Evolutionary conservation across 306 rosid species (phyloP), one percentile per base, ranked within the genome.

Genomic region (Alnus rubra): DNA sequence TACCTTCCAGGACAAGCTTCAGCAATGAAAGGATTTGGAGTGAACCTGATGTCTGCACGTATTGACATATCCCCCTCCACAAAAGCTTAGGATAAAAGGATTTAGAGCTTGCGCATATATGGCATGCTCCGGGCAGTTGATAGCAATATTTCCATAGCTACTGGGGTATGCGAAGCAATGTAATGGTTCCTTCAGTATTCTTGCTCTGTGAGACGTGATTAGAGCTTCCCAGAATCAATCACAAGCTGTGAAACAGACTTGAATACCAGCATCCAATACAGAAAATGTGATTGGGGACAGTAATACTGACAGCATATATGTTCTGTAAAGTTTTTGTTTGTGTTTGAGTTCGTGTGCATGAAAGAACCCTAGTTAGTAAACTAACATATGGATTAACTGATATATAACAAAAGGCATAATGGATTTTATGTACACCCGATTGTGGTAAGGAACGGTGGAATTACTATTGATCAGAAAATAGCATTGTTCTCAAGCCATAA

Each of bases 131-230:
- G 3, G 11, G 52, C 15, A 49, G 52, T 49, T 49, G 52, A 49
- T 49, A 12, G 52, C 12, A 49, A 49, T 49, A 9, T 39, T 39
- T 39, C 44, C 45, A 5, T 49, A 49, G 10, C 52, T 12, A 49
- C 52, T 49, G 52, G 52, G 52, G 14, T 12, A 12, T 49, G 52
- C 45, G 15, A 1, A 30, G 15, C 44, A 33, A 63, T 63, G 19
- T 33, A 33, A 35, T 5, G 9, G 19, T 14, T 33, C 45, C 44
- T 13, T 63, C 9, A 63, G 42, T 63, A 33, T 63, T 63, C 45
- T 37, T 33, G 39, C 69, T 63, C 69, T 30, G 9, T 14, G 45
- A 63, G 69, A 63, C 69, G 19, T 63, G 69, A 63, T 31, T 63
- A 10, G 44, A 63, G 45, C 69, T 35, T 63, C 45, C 19, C 18